phyloP scores from a whole-genome alignment of 345 rosid species.

The Nasturtium officinale region DNA sequence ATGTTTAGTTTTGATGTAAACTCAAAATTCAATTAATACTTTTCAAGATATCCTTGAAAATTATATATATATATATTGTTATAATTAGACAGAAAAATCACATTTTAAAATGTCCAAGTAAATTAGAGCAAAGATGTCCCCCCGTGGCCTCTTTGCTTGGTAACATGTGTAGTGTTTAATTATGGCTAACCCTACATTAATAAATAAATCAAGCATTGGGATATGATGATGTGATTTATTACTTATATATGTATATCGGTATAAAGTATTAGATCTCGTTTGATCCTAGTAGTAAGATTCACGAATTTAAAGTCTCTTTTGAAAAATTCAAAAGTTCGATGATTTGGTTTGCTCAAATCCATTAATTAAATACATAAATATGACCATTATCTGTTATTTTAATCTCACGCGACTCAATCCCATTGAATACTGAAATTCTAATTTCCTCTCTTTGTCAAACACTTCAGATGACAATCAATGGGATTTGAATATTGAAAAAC shows the following conservation, averaged over 20 bases:
- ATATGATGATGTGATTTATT: conserved; percentile 11
- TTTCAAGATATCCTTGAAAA: conserved; percentile 3
- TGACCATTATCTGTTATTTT: conserved; percentile 9
- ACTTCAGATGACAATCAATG: no score
- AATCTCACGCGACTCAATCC: conserved; percentile 28
- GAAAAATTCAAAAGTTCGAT: conserved; percentile 25
- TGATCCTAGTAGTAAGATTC: conserved; percentile 39
- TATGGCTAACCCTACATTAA: conserved; percentile 38
- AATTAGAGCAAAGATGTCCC: conserved; percentile 36
- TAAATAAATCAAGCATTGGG: conserved; percentile 28
- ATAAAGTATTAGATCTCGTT: conserved; percentile 31
- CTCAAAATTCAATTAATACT: not conserved
- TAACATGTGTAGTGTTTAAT: conserved; percentile 39
- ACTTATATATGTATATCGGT: not conserved
- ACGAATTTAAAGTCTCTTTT: conserved; percentile 32
- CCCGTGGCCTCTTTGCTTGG: conserved; percentile 30
- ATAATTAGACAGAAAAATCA: not conserved
- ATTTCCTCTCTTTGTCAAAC: no score
- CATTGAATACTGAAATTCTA: no score
- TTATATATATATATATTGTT: no score
- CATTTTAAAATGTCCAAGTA: conserved; percentile 28
- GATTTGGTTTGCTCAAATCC: conserved; percentile 32
- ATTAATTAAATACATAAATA: conserved; percentile 11
- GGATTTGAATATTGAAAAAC: not conserved
- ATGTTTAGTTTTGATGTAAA: not conserved